Evolutionary conservation across 192 early-diverging fungal species (phyloP).

Genomic region (Paraglomus brasilianum): DNA sequence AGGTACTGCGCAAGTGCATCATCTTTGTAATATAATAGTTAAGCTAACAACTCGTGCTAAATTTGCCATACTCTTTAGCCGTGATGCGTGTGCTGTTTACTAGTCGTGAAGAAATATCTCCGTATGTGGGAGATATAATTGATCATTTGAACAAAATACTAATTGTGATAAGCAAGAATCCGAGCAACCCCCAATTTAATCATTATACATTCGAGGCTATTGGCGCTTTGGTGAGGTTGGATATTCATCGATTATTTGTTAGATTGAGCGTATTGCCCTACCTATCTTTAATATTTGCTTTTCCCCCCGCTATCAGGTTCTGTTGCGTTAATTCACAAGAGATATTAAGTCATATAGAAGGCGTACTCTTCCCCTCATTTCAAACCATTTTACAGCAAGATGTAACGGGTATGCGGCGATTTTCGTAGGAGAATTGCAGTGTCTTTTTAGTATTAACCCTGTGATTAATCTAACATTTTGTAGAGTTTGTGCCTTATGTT

Average conservation of each 20-base stretch:
- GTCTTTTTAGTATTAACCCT: background rate
- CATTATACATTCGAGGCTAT: constrained; percentile 96
- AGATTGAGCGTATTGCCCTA: background rate
- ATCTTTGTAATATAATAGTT: background rate
- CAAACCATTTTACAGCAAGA: constrained; percentile 82
- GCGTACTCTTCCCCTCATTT: constrained; percentile 85
- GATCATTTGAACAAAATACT: constrained; percentile 76
- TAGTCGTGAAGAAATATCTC: constrained; percentile 68
- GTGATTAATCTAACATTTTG: constrained; percentile 12
- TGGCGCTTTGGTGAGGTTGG: constrained; percentile 73
- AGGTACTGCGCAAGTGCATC: constrained; percentile 39
- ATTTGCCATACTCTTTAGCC: constrained; percentile 40
- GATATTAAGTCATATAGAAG: constrained; percentile 81
- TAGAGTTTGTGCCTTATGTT: constrained; percentile 94
- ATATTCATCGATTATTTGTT: background rate
- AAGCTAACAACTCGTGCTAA: background rate
- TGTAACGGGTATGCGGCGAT: constrained; percentile 51
- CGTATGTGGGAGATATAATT: constrained; percentile 71
- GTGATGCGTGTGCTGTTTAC: constrained; percentile 85
- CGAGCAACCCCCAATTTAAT: constrained; percentile 97
- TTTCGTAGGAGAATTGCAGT: background rate
- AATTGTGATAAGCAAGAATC: constrained; percentile 85
- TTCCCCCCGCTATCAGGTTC: constrained; percentile 50
- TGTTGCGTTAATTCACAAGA: constrained; percentile 69
- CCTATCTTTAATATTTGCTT: background rate